Base-by-base conservation (phyloP, 805 yeast species). In the Jamesozyma rosinii region DNA sequence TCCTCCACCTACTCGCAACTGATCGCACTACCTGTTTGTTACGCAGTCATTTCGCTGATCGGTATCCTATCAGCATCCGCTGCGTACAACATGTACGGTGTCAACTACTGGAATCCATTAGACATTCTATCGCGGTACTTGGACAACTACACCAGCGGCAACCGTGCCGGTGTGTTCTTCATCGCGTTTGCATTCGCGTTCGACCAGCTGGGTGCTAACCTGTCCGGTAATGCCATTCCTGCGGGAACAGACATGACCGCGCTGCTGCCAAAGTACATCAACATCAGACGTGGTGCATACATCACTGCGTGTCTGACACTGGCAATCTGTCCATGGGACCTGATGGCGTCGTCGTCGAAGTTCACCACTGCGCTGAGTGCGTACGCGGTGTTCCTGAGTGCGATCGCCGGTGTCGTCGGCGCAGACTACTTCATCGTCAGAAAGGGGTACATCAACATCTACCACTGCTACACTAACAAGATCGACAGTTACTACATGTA, bases 61-160 rank as follows among this genome's bases (percentile, higher is more conserved):
- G 95, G 96, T 60, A 81, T 87, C 45, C 67, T 87, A 46, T 86
- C 87, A 19, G 79, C 94, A 22, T 81, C 95, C 8, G 84, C 95
- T 1, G 81, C 92, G 3, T 69, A 78, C 35, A 60, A 71, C 4
- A 58, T 84, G 52, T 85, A 78, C 58, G 84, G 82, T 21, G 76
- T 72, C 49, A 74, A 85, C 27, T 75, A 74, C 58, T 87, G 96
- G 96, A 75, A 82, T 42, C 96, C 96, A 6, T 66, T 87, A 44
- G 94, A 83, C 51, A 84, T 84, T 3, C 68, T 87, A 51, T 72
- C 72, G 14, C 67, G 74, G 40, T 84, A 82, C 55, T 72, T 87
- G 52, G 76, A 76, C 39, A 58, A 69, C 43, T 54, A 33, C 36
- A 59, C 75, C 4, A 44, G 72, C 1, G 82, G 89, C 22, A 76